Evolutionary conservation across 2,329 filamentous ascomycete species (phyloP).

Genomic region (Colletotrichum australisinense): DNA sequence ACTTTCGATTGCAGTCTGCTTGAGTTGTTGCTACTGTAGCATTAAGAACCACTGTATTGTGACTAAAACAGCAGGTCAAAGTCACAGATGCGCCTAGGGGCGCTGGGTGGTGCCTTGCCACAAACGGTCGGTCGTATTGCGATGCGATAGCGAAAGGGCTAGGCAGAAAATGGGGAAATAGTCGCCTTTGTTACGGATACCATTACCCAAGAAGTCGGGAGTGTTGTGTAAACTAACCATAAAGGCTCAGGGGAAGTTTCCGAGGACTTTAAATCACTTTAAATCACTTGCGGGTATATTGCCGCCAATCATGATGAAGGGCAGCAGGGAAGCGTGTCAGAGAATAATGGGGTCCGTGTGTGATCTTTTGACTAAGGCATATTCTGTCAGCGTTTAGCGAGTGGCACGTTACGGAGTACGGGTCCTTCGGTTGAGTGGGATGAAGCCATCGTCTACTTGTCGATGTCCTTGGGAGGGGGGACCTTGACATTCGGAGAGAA

Average conservation of each 20-base stretch:
- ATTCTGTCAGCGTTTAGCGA: constrained; percentile 17
- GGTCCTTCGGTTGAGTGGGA: neutral
- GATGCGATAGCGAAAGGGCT: too few species aligned
- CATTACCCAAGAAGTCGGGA: neutral
- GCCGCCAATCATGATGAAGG: constrained; percentile 15
- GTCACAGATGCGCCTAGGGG: too few species aligned
- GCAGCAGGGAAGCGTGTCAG: constrained; percentile 12
- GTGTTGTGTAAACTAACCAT: neutral
- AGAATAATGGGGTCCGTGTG: constrained; percentile 1
- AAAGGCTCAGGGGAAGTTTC: constrained; percentile 6
- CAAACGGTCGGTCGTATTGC: too few species aligned
- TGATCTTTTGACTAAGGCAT: constrained; percentile 11
- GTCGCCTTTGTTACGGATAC: neutral
- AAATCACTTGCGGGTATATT: neutral
- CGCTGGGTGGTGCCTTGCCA: too few species aligned
- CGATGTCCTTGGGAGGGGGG: neutral
- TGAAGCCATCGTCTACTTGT: constrained; percentile 10
- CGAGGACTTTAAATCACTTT: constrained; percentile 9
- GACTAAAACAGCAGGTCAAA: too few species aligned
- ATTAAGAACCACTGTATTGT: too few species aligned
- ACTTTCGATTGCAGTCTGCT: too few species aligned
- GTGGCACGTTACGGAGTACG: neutral
- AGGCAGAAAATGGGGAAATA: neutral
- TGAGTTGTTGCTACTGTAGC: too few species aligned
- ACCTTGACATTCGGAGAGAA: neutral